Conservation (phyloP, 805 yeast species). For the Zygosaccharomyces bisporus region DNA sequence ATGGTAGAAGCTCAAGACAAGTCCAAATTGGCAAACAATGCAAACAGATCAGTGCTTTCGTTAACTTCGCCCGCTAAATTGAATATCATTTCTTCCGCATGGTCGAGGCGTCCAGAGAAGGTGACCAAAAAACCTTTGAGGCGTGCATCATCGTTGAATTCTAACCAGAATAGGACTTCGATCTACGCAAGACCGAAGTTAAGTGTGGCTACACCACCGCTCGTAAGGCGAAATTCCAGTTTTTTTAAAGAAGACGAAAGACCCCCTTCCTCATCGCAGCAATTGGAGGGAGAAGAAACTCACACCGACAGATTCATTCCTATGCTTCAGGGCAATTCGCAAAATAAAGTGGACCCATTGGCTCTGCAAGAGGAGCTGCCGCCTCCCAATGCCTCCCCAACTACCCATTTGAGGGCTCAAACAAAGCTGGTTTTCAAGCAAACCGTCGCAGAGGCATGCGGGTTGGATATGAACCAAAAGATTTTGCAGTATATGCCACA, state of each 20-base stretch:
- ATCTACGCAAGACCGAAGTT: constrained; percentile 26
- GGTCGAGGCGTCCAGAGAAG: constrained; percentile 19
- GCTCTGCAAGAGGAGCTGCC: constrained; percentile 40
- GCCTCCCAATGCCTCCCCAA: constrained; percentile 46
- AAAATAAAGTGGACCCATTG: constrained; percentile 26
- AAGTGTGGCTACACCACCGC: constrained; percentile 31
- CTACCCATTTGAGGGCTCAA: constrained; percentile 42
- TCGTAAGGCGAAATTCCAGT: constrained; percentile 33
- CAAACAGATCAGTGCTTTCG: constrained; percentile 38
- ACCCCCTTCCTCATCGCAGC: constrained; percentile 13
- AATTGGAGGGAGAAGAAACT: constrained; percentile 21
- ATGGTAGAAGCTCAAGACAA: constrained; percentile 15
- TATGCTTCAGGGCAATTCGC: constrained; percentile 46
- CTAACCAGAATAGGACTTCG: constrained; percentile 9
- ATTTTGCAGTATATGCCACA: constrained; percentile 82
- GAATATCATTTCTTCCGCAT: constrained; percentile 40
- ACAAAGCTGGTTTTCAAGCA: constrained; percentile 54
- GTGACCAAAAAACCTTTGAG: constrained; percentile 25
- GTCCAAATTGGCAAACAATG: constrained; percentile 21
- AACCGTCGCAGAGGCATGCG: constrained; percentile 93
- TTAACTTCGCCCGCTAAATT: constrained; percentile 46
- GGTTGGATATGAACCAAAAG: constrained; percentile 74
- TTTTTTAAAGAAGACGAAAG: constrained; percentile 31
- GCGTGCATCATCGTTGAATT: constrained; percentile 28
- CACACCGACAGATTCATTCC: constrained; percentile 61